Base-by-base conservation (phyloP, 148 eudicot genomes). In the Suaeda aralocaspica region DNA sequence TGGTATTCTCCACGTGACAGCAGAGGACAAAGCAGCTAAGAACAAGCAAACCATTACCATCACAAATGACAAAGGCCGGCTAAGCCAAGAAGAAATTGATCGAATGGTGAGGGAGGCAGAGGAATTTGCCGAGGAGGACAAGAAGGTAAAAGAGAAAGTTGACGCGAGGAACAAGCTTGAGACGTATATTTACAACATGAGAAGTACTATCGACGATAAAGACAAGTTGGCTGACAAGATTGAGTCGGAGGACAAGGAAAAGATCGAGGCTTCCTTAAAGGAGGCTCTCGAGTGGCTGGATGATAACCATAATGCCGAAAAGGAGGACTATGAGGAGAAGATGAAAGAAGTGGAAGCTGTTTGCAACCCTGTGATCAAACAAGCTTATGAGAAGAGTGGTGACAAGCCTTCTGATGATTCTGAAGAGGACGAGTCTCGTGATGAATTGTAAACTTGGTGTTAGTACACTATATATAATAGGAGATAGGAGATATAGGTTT, bases 1-100 rank as follows among this genome's bases (percentile, higher is more conserved):
- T 21, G 88, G 84, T 2, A 87, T 83, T 19, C 78, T 87, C n/a
- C 83, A 83, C 9, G 91, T 87, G 5, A 83, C 83, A 7, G 91
- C 91, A 26, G 88, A 87, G 46, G 91, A 87, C 78, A 87, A 87
- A 70, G 86, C 86, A 9, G 86, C 82, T 19, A 86, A 86, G 72
- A 86, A 78, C 66, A 77, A 74, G 70, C 81, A 80, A 74, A 71
- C 81, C 18, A 84, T 84, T 9, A 78, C 90, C 34, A 82, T 84
- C 69, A 84, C 84, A 2, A 84, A 78, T 26, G 86, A 86, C 66
- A 84, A 86, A 64, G 87, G 87, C 7, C 76, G 85, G 5, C 72
- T 82, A 31, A 80, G 88, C 74, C 84, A 82, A 73, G 84, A 82
- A 5, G 86, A 85, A 69, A 85, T 82, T 0, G 82, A 80, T 6